Evolutionary conservation across 1,139 yeast species (phyloP), one percentile per base, ranked within the genome.

Genomic region (Sugiyamaella castrensis): DNA sequence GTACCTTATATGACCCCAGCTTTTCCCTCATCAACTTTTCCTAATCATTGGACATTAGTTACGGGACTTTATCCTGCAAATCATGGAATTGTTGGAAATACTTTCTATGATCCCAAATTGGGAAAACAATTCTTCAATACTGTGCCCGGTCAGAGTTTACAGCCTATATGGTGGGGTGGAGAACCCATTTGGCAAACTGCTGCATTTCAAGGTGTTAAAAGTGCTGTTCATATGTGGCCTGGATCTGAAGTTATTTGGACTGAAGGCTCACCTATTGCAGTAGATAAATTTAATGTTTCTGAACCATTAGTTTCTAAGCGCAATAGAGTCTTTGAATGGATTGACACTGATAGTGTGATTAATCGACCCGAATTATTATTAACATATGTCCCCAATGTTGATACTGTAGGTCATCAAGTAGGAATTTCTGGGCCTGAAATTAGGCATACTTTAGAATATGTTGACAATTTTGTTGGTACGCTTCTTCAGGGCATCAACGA

Each of bases 191-290:
- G 97, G 97, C 71, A 74, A 40, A 86, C 95, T 0, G 89, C 94
- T 0, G 71, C 72, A 26, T 65, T 66, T n/a, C 86, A 84, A 53
- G 83, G 81, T 1, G 76, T 86, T 4, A 72, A 72, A 11, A 71
- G 85, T 2, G 95, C 94, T 0, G 83, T 87, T n/a, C 96, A 89
- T 65, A 88, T 89, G 96, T 89, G 95, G 95, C 96, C 97, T 0
- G 96, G 96, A 0, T 82, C 89, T 53, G 95, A 87, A 59, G 94
- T 84, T 3, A 76, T 47, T 72, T 80, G 72, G 71, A 56, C 51
- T 33, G 61, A 51, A 26, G 67, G 62, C 12, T 55, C 48, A 46
- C 85, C 84, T 3, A 57, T 71, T 50, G 75, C 73, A 46, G 79
- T 80, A 33, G 92, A 84, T 59, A 68, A 69, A 51, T 89, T 76